Base-by-base conservation (phyloP, 192 early-diverging fungal genomes). In the Coemansia sp. region DNA sequence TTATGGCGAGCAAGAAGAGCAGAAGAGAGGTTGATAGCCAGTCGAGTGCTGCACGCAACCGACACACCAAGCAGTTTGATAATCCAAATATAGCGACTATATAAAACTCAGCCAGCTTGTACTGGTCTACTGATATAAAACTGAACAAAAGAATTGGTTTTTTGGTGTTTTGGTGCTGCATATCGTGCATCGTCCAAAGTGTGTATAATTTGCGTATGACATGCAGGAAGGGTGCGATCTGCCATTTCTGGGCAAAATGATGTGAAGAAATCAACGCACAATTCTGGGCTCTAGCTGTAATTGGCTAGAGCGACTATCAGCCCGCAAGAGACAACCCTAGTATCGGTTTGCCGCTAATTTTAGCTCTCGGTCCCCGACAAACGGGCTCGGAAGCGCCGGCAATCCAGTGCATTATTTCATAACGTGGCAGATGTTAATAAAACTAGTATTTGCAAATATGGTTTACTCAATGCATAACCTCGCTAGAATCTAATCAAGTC, bases 401-500 rank as follows among this genome's bases (percentile, higher is more conserved):
- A 32, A 32, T 32, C 6, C 32, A 32, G 32, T 32, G 32, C 32
- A 32, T 8, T 32, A 32, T 32, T 32, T 32, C 41, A 43, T 43
- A 43, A 43, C 11, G 2, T 15, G 41, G 14, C 41, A 8, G 32
- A 5, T 45, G n/a, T 45, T 45, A 45, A 45, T 2, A 45, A 4
- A 32, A 32, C 32, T 32, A 8, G 32, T 32, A 32, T 32, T 32
- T 32, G 32, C 32, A 32, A 8, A 8, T 32, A 32, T 32, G 32
- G 32, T 32, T 21, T 32, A 27, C 25, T 27, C 25, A 27, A 27
- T 2, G 25, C 4, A 27, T 41, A 60, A 27, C 4, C 4, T 15
- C 2, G 15, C 17, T 45, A 71, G 22, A 76, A 21, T 17, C 50
- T 66, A 4, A 67, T 71, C 22, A 70, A 55, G 54, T 59, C 65